Evolutionary conservation across 2,329 filamentous ascomycete genomes (phyloP), one percentile per base, ranked within the genome.

Genomic region (Chalara sp.): DNA sequence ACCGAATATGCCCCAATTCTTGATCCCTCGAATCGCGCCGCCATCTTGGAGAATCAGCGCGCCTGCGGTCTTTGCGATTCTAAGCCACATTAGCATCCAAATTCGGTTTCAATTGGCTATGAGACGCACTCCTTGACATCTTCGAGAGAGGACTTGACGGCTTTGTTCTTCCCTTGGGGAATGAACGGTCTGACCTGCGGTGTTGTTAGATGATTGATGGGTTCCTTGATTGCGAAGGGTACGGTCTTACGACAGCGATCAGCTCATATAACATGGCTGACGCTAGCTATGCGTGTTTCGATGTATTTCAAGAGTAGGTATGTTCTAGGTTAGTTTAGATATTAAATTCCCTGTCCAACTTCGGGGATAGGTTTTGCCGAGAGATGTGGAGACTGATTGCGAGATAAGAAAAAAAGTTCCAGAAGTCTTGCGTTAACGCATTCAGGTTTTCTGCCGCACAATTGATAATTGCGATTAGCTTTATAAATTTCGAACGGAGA

Each of bases 1-100:
- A 45, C 85, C 78, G 73, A 93, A 96, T 61, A 87, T 80, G 66
- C 93, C 93, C 93, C 93, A 99, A 78, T 99, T 99, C 61, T 85
- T 85, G 66, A 95, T 79, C 67, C 90, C 90, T 62, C 93, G 90
- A 65, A 99, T 83, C 51, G 96, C 91, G 69, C 93, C 93, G 68
- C 87, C 86, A 59, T 84, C 80, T 61, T 80, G 79, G 63, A 99
- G 86, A 67, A 99, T 79, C 57, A 92, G 80, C 60, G 84, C 82
- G 62, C 92, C 92, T 58, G 89, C 82, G 49, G 88, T 89, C 64
- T 86, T 83, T 68, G 90, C 89, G 71, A 97, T 95, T 77, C 90
- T 96, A 62, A 21, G 37, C 28, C 10, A 31, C 40, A 44, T 49
- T 21, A 51, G 54, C 57, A 30, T 55, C 29, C 30, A 21, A 21